Evolutionary conservation across 2,329 filamentous ascomycete genomes (phyloP).

Genomic region (Pestalotiopsis sp.): DNA sequence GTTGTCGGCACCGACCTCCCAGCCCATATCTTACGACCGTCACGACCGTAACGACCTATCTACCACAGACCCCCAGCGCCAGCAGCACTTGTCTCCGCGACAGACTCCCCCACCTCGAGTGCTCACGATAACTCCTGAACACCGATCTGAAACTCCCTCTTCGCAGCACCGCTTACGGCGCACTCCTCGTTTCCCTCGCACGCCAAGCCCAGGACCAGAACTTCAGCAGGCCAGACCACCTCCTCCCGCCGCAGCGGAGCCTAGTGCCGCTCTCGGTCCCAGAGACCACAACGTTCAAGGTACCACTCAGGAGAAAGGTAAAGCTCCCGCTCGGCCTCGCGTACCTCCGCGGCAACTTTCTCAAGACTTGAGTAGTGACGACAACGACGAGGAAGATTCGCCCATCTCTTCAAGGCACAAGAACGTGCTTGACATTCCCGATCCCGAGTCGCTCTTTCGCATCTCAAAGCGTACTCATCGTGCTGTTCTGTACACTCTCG

Average conservation of each 20-base stretch:
- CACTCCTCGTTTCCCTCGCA: conserved; percentile 52
- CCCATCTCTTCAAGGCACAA: conserved; percentile 32
- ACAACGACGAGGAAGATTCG: conserved; percentile 42
- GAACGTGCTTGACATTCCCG: conserved; percentile 33
- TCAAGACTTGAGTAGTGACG: conserved; percentile 49
- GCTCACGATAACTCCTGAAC: conserved; percentile 28
- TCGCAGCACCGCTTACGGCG: conserved; percentile 53
- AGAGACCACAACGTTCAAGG: conserved; percentile 38
- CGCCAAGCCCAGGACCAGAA: conserved; percentile 39
- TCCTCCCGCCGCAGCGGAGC: conserved; percentile 26
- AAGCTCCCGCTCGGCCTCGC: conserved; percentile 26
- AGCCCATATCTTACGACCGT: conserved; percentile 51
- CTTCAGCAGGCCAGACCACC: conserved; percentile 33
- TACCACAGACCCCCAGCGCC: conserved; percentile 42
- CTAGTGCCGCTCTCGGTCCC: conserved; percentile 52
- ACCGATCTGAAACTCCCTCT: conserved; percentile 45
- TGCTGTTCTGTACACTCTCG: conserved; percentile 89
- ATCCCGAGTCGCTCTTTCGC: conserved; percentile 54
- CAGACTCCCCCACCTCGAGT: conserved; percentile 34
- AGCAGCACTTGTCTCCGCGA: conserved; percentile 39
- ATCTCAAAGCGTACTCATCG: conserved; percentile 85
- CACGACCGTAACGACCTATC: conserved; percentile 55
- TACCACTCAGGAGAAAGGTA: conserved; percentile 29
- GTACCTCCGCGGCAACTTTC: conserved; percentile 42
- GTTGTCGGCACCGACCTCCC: conserved; percentile 45